Evolutionary conservation across 306 rosid species (phyloP).

Genomic region (Cicer yamashitae): DNA sequence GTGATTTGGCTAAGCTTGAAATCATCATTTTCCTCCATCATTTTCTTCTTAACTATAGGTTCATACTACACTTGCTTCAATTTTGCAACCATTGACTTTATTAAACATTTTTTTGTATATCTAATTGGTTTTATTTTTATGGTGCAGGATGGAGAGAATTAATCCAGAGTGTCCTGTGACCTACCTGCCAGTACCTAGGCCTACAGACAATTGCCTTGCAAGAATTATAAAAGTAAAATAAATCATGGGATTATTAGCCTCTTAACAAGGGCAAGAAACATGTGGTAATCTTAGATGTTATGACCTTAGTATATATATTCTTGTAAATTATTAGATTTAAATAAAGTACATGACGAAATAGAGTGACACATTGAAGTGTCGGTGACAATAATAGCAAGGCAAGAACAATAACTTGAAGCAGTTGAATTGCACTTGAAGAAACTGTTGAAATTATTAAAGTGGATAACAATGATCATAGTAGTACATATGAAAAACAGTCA

Average conservation of each 20-base stretch:
- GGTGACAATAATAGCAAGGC: constrained; percentile 3
- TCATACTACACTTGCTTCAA: background rate
- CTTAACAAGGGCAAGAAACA: background rate
- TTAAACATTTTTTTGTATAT: background rate
- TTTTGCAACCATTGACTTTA: constrained; percentile 1
- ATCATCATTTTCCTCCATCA: constrained; percentile 68
- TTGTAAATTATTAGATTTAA: background rate
- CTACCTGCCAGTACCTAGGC: constrained; percentile 60
- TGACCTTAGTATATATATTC: background rate
- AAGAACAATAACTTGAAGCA: constrained; percentile 37
- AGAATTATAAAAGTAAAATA: constrained; percentile 53
- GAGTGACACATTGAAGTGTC: constrained; percentile 41
- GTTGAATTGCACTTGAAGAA: constrained; percentile 45
- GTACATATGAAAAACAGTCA: constrained; percentile 44
- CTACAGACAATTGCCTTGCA: constrained; percentile 67
- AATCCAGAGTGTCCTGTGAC: constrained; percentile 53
- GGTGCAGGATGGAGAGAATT: constrained; percentile 61
- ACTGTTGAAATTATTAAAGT: constrained; percentile 16
- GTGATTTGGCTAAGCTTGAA: constrained; percentile 65
- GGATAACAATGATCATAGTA: constrained; percentile 40
- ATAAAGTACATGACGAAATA: background rate
- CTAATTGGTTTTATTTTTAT: no score
- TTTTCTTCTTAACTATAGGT: constrained; percentile 67
- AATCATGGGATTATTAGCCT: constrained; percentile 12
- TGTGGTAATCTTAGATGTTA: background rate